These are phyloP conservation scores for Fusarium penzigii DNA, from an alignment of 2,329 filamentous ascomycete genomes.

Conservation along the genomic window DNA sequence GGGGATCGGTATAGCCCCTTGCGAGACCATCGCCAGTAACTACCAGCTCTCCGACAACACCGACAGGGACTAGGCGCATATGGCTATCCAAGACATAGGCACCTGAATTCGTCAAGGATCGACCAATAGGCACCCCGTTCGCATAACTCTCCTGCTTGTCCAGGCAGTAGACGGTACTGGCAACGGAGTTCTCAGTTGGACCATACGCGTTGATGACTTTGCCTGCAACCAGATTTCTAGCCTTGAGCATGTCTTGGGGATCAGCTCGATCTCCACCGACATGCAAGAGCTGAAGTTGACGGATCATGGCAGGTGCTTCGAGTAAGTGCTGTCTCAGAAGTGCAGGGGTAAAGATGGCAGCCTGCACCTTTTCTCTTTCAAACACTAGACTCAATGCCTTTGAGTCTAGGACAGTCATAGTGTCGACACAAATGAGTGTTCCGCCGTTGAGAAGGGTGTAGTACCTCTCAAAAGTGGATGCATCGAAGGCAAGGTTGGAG, in stretches of 20 bases:
- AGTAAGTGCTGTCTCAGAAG: background rate
- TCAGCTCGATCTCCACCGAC: background rate
- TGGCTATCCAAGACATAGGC: background rate
- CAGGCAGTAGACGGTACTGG: background rate
- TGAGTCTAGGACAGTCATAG: conserved; percentile 6
- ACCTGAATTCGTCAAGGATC: background rate
- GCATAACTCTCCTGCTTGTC: background rate
- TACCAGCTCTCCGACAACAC: conserved; percentile 1
- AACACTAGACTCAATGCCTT: background rate
- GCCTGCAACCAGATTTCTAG: background rate
- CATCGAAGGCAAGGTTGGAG: conserved; percentile 13
- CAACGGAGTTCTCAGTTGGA: background rate
- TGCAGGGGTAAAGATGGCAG: background rate
- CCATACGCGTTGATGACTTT: background rate
- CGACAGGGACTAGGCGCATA: background rate
- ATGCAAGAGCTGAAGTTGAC: background rate
- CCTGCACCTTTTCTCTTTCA: background rate
- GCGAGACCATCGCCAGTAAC: background rate
- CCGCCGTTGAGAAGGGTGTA: conserved; percentile 6
- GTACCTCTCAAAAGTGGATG: conserved; percentile 8
- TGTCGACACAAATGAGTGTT: conserved; percentile 15
- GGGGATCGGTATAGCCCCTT: conserved; percentile 1
- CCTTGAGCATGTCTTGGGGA: background rate
- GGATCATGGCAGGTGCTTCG: background rate
- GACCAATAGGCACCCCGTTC: conserved; percentile 1